Evolutionary conservation across 805 yeast genomes (phyloP).

Genomic region (Candida quercuum): DNA sequence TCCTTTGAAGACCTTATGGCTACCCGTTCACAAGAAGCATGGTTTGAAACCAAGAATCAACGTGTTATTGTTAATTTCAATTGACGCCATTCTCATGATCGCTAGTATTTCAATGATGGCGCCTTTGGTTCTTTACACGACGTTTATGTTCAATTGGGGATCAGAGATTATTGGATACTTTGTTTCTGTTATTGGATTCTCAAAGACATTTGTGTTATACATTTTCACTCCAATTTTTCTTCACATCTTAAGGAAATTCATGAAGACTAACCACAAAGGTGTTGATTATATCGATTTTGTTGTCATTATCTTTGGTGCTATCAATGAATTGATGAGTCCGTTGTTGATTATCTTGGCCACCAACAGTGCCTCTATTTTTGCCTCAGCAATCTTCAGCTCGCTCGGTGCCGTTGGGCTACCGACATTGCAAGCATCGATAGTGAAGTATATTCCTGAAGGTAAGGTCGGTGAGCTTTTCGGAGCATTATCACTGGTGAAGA

Average conservation of each 20-base stretch:
- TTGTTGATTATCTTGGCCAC: conserved; percentile 29
- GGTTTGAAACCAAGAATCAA: conserved; percentile 36
- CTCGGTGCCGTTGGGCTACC: conserved; percentile 52
- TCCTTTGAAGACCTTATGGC: conserved; percentile 53
- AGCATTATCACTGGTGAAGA: conserved; percentile 56
- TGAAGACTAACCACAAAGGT: conserved; percentile 31
- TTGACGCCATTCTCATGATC: conserved; percentile 39
- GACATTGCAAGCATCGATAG: conserved; percentile 49
- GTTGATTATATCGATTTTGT: conserved; percentile 49
- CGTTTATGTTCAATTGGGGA: conserved; percentile 48
- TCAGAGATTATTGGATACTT: conserved; percentile 51
- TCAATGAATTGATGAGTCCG: conserved; percentile 35
- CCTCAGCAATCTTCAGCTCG: conserved; percentile 34
- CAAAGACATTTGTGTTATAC: conserved; percentile 44
- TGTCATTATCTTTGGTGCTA: conserved; percentile 27
- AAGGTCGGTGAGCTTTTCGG: conserved; percentile 71
- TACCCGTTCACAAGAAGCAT: conserved; percentile 33
- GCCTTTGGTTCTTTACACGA: conserved; percentile 45
- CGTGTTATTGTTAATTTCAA: conserved; percentile 41
- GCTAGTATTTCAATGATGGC: conserved; percentile 37
- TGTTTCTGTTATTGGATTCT: conserved; percentile 45
- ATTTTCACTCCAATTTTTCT: conserved; percentile 46
- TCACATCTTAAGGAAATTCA: conserved; percentile 29
- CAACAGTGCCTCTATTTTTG: conserved; percentile 26
- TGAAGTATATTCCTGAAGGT: conserved; percentile 55